Evolutionary conservation across 225 moss, liverwort and hornwort genomes (phyloP), one percentile per base, ranked within the genome.

Genomic region (Pseudoscleropodium purum): DNA sequence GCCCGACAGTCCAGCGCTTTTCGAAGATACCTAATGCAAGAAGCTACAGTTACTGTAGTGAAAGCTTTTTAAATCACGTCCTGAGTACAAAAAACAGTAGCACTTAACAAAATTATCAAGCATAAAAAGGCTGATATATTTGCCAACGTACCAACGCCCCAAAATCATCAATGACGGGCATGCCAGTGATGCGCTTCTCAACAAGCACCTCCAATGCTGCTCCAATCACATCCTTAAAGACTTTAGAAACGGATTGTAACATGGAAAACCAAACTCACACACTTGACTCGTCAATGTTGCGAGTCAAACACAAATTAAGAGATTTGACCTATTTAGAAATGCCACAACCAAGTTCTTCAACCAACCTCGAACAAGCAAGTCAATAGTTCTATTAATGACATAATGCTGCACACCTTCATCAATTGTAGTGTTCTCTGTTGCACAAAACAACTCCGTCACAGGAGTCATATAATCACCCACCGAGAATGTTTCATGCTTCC

Each of bases 381-480:
- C 30, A 52, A 74, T 54, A 60, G 54, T 43, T 41, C 61, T 68
- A 61, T 3, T 12, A 61, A 45, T 52, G 43, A 66, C 30, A 67
- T 67, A 81, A 61, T 20, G 87, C 67, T 88, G 75, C 49, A 88
- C 85, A 95, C 95, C 95, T 95, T 97, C 98, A 89, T 97, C 96
- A 57, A 98, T 96, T 36, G 91, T 95, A 51, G 98, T 97, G 34
- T 36, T 88, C 84, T 91, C 90, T 81, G 90, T 93, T 18, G 93
- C 98, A 88, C 95, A 94, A 90, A 84, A 94, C 29, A 98, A 91
- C 18, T 97, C 97, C 57, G 89, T 78, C 60, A 89, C 47, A 62
- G 91, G 85, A 27, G 98, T 98, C 98, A 98, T 98, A 47, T 95
- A 97, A 87, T 98, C 98, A 31, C 98, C 98, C 84, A 97, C 98